phyloP scores from a whole-genome alignment of 2,329 filamentous ascomycete species.

The Diaporthe humulicola region DNA sequence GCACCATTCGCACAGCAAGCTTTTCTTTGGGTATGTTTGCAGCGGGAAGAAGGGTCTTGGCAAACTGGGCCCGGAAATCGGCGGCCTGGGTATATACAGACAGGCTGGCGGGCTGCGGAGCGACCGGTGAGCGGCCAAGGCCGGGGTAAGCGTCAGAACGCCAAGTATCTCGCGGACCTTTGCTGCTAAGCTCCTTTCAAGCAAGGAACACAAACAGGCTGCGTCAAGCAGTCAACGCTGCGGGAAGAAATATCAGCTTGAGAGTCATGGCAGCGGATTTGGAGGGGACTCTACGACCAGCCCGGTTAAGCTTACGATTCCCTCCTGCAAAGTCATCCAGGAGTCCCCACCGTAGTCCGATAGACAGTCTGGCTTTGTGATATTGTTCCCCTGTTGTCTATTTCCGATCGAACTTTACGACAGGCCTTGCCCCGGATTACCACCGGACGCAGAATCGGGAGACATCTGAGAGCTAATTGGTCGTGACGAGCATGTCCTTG shows the following conservation, averaged over 20 bases:
- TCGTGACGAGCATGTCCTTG: not conserved
- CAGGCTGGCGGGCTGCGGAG: not conserved
- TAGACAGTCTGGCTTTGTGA: not conserved
- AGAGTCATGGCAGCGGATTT: not conserved
- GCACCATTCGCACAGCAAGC: fast-evolving
- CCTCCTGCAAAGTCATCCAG: not conserved
- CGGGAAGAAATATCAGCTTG: too few relatives aligned
- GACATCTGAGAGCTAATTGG: not conserved
- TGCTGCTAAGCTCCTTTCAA: not conserved
- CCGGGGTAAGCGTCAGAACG: not conserved
- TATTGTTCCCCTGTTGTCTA: not conserved
- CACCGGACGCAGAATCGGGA: not conserved
- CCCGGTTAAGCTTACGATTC: not conserved
- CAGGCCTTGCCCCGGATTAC: not conserved
- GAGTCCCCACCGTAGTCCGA: not conserved
- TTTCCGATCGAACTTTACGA: not conserved
- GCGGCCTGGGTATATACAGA: not conserved
- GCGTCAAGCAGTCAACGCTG: not conserved
- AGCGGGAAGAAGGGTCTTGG: too few relatives aligned
- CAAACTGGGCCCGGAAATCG: not conserved
- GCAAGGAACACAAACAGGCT: too few relatives aligned
- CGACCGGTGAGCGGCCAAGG: not conserved
- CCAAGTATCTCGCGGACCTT: not conserved
- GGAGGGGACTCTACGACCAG: too few relatives aligned
- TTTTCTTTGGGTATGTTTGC: not conserved